These are phyloP conservation scores for Pythium sp. DNA, from an alignment of 352 stramenopile species.

Conservation along the genomic window DNA sequence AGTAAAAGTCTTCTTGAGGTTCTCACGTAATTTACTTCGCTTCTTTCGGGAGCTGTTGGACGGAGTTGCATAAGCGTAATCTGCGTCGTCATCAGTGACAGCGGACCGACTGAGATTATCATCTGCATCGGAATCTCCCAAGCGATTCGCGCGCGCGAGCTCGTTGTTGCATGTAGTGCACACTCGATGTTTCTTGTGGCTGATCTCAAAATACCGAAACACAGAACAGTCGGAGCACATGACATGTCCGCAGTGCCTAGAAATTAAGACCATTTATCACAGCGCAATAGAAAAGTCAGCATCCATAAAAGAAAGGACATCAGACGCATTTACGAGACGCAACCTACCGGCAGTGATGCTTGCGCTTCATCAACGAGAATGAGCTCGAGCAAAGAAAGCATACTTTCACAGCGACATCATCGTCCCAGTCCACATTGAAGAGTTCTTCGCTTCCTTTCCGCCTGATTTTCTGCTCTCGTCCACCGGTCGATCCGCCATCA, in stretches of 20 bases:
- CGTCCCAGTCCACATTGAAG: constrained; percentile 66
- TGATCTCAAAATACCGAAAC: constrained; percentile 62
- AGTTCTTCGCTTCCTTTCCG: constrained; percentile 57
- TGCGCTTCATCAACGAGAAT: constrained; percentile 70
- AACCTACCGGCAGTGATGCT: constrained; percentile 70
- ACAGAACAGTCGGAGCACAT: constrained; percentile 77
- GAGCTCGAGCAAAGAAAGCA: constrained; percentile 53
- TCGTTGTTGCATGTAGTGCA: constrained; percentile 41
- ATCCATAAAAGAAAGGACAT: neutral
- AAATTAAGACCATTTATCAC: neutral
- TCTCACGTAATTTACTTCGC: constrained; percentile 15
- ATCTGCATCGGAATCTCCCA: constrained; percentile 1
- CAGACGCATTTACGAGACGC: neutral
- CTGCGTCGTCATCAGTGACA: constrained; percentile 1
- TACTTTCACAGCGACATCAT: constrained; percentile 33
- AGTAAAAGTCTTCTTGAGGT: constrained; percentile 19
- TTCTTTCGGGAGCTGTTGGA: neutral
- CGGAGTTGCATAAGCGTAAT: constrained; percentile 4
- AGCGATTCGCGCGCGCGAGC: constrained; percentile 19
- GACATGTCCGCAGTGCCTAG: constrained; percentile 57
- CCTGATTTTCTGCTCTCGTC: constrained; percentile 23
- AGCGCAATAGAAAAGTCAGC: neutral
- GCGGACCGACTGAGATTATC: constrained; percentile 7
- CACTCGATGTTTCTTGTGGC: constrained; percentile 62
- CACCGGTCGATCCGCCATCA: neutral